phyloP scores from a whole-genome alignment of 164 flowering plant genomes.

The Liquidambar formosana region DNA sequence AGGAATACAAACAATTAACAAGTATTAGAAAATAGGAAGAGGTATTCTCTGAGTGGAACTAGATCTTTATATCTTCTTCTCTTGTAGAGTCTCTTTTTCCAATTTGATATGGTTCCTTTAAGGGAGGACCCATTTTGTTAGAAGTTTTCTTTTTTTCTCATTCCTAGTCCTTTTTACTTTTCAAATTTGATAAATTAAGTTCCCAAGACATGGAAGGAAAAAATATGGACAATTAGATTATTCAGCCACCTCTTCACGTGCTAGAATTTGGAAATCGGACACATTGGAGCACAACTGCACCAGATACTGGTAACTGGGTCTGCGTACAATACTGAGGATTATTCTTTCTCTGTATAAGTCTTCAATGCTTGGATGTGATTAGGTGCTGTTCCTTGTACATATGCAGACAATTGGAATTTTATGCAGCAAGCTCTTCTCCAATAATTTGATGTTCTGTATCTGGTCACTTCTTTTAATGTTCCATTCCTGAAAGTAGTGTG shows the following conservation, averaged over 20 bases:
- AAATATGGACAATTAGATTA: neutral
- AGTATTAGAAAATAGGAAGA: too few relatives aligned
- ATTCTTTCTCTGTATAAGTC: too few relatives aligned
- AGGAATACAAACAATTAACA: neutral
- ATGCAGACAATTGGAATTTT: neutral
- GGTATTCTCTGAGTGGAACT: neutral
- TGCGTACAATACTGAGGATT: neutral
- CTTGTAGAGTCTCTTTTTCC: neutral
- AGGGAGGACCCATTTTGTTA: neutral
- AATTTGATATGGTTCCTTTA: neutral
- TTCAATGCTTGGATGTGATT: too few relatives aligned
- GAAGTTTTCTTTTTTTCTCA: neutral
- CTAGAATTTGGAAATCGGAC: neutral
- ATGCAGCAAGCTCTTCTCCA: neutral
- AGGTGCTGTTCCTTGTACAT: too few relatives aligned
- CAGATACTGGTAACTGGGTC: neutral
- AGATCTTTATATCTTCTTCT: neutral
- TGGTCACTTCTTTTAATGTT: neutral
- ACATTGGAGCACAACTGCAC: neutral
- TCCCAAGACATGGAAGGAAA: neutral
- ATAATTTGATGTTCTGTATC: neutral
- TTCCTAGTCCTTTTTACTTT: neutral
- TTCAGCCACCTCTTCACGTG: too few relatives aligned
- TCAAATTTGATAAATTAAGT: neutral
- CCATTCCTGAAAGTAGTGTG: neutral